phyloP scores from a whole-genome alignment of 2,329 filamentous ascomycete species.

The Aspergillus brasiliensis region DNA sequence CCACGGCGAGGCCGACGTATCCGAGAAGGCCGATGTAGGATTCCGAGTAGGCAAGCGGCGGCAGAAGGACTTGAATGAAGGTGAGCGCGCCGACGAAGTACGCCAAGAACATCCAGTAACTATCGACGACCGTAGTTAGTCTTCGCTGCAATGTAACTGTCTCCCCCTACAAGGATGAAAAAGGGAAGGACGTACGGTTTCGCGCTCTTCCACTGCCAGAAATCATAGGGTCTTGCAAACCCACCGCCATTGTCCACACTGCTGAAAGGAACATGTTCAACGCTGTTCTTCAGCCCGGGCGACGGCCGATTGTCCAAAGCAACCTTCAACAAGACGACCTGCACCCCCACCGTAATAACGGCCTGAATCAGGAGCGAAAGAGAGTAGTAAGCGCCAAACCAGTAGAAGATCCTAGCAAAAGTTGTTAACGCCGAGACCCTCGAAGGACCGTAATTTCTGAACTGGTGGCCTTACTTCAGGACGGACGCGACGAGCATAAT shows the following conservation, averaged over 20 bases:
- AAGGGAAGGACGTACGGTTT: constrained; percentile 48
- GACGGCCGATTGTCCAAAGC: constrained; percentile 59
- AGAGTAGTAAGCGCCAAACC: constrained; percentile 65
- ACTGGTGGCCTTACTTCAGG: constrained; percentile 52
- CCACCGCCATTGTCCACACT: constrained; percentile 25
- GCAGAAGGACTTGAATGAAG: constrained; percentile 56
- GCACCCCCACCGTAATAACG: constrained; percentile 61
- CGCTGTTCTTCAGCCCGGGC: constrained; percentile 40
- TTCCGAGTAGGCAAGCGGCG: constrained; percentile 46
- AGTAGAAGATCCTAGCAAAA: constrained; percentile 60
- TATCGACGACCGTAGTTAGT: constrained; percentile 20
- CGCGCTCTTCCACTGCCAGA: constrained; percentile 64
- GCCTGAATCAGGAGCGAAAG: constrained; percentile 62
- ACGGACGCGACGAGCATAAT: constrained; percentile 69
- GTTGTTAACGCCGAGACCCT: neutral
- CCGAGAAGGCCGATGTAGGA: constrained; percentile 49
- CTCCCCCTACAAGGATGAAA: neutral
- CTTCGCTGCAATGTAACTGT: constrained; percentile 1
- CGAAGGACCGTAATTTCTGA: neutral
- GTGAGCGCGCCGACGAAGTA: constrained; percentile 55
- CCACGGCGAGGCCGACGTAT: constrained; percentile 49
- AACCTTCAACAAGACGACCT: constrained; percentile 62
- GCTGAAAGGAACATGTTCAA: constrained; percentile 47
- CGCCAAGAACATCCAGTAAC: constrained; percentile 61
- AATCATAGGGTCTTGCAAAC: constrained; percentile 57